Base-by-base conservation (phyloP, 768 basidiomycete genomes). In the Cyathus striatus region DNA sequence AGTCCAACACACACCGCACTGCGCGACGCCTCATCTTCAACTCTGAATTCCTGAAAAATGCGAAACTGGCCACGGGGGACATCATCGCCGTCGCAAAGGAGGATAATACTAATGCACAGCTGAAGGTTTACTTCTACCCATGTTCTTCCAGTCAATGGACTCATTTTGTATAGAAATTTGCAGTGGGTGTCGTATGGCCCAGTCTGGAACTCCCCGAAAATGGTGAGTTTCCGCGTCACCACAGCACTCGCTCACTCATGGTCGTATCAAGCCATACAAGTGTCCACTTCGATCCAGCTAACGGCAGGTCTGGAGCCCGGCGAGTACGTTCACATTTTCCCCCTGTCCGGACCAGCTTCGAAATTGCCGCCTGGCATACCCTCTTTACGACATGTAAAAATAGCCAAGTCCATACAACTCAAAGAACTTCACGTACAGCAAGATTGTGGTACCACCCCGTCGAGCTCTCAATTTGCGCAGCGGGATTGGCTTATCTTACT, bases 101-200 rank as follows among this genome's bases (percentile, higher is more conserved):
- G 38, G 46, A 35, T 27, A 41, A 52, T 38, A 47, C 41, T 48
- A 66, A 61, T 63, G 66, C 61, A 24, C 27, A 36, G 27, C 39
- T 43, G 43, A 42, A 23, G 43, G 18, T 43, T 30, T 39, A 40
- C 24, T 27, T 18, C 38, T 36, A 41, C 34, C 21, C 26, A 23
- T 18, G 27, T 21, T 39, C 35, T 44, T 23, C 40, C 38, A 39
- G 40, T 26, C 34, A 38, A 41, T 18, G 27, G 47, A 55, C 46
- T 21, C 35, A 22, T 46, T 41, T 46, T 24, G 34, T 44, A 56
- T 56, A 85, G 83, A 61, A 69, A 34, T 81, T 82, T 58, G 76
- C 81, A 10, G 66, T 89, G 41, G 89, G 88, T 4, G 64, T 81
- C 36, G 73, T 76, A 51, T 90, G 88, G 88, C 86, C 87, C n/a